These are phyloP conservation scores for Ascochyta clinopodiicola DNA, from an alignment of 2,329 filamentous ascomycete genomes.

Conservation along the genomic window DNA sequence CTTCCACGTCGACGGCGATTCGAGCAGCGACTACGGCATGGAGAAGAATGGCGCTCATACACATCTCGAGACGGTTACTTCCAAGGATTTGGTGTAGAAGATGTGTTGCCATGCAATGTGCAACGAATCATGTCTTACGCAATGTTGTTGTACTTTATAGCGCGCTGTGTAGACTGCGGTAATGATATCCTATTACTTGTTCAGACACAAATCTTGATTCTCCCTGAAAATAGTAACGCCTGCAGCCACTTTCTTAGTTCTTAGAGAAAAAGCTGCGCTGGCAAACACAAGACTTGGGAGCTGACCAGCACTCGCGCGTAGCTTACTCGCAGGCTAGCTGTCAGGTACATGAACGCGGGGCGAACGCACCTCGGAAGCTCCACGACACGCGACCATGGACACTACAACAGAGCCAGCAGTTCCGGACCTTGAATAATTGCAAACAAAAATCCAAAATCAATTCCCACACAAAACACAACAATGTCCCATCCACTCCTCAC, in stretches of 20 bases:
- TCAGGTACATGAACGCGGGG: slow-evolving; percentile 9
- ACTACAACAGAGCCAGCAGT: too few relatives aligned
- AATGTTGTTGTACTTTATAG: slow-evolving; percentile 6
- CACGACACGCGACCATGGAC: too few relatives aligned
- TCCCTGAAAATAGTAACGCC: neutral
- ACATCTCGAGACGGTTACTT: slow-evolving; percentile 35
- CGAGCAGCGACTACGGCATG: slow-evolving; percentile 23
- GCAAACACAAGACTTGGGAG: too few relatives aligned
- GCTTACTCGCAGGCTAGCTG: slow-evolving; percentile 10
- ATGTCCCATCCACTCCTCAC: slow-evolving; percentile 36
- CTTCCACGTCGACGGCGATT: slow-evolving; percentile 26
- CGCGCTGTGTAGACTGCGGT: neutral
- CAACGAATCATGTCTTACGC: slow-evolving; percentile 2
- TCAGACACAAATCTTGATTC: neutral
- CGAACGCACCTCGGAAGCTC: slow-evolving; percentile 7
- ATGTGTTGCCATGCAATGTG: too few relatives aligned
- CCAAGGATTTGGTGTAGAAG: slow-evolving; percentile 18
- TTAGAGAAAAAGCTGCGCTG: too few relatives aligned
- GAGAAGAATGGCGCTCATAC: slow-evolving; percentile 35
- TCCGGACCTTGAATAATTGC: too few relatives aligned
- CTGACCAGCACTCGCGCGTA: neutral
- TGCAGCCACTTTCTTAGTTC: too few relatives aligned
- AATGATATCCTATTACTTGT: neutral
- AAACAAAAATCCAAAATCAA: too few relatives aligned
- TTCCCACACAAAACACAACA: neutral